Evolutionary conservation across 768 basidiomycete species (phyloP), one percentile per base, ranked within the genome.

Genomic region (Lactarius tabidus): DNA sequence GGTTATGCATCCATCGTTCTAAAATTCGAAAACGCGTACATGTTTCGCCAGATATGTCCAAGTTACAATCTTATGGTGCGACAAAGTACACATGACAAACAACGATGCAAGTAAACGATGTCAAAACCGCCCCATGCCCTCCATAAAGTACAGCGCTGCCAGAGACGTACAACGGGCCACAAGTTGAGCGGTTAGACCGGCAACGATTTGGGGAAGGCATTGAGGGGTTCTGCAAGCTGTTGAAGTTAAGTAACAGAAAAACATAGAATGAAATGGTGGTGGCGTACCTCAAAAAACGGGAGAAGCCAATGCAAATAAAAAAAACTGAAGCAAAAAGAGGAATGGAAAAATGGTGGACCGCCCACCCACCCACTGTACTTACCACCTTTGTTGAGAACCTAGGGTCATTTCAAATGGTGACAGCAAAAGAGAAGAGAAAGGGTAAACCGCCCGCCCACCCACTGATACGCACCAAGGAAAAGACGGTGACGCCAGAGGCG

Each of bases 361-460:
- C 62, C 62, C 62, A 20, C 54, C 54, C 54, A 55, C 54, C 54
- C 54, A 54, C 53, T 31, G 31, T 55, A 55, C 54, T 55, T 35
- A 35, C 54, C 54, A 6, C 29, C 54, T 54, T 28, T 8, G 31
- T 14, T 23, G 7, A 0, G 31, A 23, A 55, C 28, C 33, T 55
- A 33, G 54, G 31, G 54, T 35, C 4, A 55, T n/a, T 33, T 35
- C 54, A 26, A 55, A n/a, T 35, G 12, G 33, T 20, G 23, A 26
- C 12, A 53, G 5, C 26, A 39, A 18, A 10, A 18, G 14, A 61
- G 60, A 62, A 56, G 54, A 38, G 12, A 31, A 15, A 29, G 52
- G 61, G 29, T 45, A 41, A 55, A 62, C 61, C 61, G 54, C 61
- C 61, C 61, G 33, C 64, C 59, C 64, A 48, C 64, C 64, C 64